Conservation (phyloP, 768 basidiomycete genomes). For the Leccinum aurantiacum region DNA sequence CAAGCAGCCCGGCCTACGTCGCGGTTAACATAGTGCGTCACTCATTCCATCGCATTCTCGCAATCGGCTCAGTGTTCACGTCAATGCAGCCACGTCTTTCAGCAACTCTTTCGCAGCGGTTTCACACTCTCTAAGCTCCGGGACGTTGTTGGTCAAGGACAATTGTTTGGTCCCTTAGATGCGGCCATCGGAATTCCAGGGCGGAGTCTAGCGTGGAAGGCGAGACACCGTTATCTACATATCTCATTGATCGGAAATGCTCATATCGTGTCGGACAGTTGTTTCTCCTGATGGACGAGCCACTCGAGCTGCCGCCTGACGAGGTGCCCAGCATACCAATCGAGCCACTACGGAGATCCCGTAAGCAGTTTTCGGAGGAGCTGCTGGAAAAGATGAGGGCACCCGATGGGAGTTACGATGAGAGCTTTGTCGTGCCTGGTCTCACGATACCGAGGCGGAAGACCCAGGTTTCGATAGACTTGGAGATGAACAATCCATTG, state of each 20-base stretch:
- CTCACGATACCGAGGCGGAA: slow-evolving; percentile 36
- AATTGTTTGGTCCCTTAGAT: slow-evolving; percentile 47
- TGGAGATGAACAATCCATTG: slow-evolving; percentile 78
- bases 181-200: slow-evolving; percentile 55
- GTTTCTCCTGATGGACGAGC: slow-evolving; percentile 67
- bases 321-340: slow-evolving; percentile 36
- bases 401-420: slow-evolving; percentile 83
- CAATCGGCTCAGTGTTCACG: slow-evolving; percentile 5
- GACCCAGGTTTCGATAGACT: slow-evolving; percentile 38
- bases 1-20: slow-evolving; percentile 25
- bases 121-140: slow-evolving; percentile 60
- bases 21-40: slow-evolving; percentile 27
- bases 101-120: slow-evolving; percentile 51
- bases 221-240: slow-evolving; percentile 18
- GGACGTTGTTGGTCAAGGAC: slow-evolving; percentile 63
- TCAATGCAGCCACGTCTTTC: slow-evolving; percentile 40
- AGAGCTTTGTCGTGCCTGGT: slow-evolving; percentile 60
- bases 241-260: slow-evolving; percentile 15
- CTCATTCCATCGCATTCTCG: background rate
- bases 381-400: slow-evolving; percentile 73
- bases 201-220: slow-evolving; percentile 89
- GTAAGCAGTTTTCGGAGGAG: slow-evolving; percentile 56
- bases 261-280: slow-evolving; percentile 45
- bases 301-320: slow-evolving; percentile 53
- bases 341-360: slow-evolving; percentile 45